phyloP scores from a whole-genome alignment of 2,329 filamentous ascomycete genomes.

The Aspergillus candidus region DNA sequence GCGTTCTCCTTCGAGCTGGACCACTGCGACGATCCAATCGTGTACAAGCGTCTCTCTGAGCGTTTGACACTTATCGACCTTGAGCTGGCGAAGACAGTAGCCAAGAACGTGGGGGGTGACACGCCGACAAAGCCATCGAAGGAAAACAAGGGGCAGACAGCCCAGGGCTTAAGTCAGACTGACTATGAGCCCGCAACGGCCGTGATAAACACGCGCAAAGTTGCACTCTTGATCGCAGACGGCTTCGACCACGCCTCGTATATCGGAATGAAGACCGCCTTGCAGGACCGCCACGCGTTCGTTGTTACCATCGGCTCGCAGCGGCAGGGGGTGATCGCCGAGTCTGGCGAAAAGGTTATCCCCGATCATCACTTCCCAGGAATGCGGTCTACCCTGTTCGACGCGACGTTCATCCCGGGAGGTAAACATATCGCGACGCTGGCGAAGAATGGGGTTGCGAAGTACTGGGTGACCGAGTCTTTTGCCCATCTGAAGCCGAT shows the following conservation, averaged over 20 bases:
- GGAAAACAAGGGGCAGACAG: constrained; percentile 61
- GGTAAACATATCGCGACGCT: constrained; percentile 59
- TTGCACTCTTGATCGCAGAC: constrained; percentile 72
- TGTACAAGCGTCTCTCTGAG: constrained; percentile 65
- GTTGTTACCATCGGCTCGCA: constrained; percentile 67
- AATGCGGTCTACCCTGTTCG: constrained; percentile 71
- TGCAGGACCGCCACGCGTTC: constrained; percentile 58
- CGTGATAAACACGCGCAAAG: constrained; percentile 63
- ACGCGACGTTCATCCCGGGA: constrained; percentile 70
- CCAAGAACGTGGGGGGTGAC: constrained; percentile 64
- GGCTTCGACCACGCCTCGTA: constrained; percentile 66
- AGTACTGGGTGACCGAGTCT: constrained; percentile 73
- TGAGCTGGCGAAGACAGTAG: constrained; percentile 61
- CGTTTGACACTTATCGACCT: constrained; percentile 67
- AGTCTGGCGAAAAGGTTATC: constrained; percentile 52
- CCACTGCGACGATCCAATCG: constrained; percentile 66
- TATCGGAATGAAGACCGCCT: constrained; percentile 56
- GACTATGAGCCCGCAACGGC: constrained; percentile 59
- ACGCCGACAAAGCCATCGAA: constrained; percentile 49
- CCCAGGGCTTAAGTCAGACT: constrained; percentile 57
- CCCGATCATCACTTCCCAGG: constrained; percentile 77
- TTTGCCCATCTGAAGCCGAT: constrained; percentile 78
- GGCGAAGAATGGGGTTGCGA: constrained; percentile 62
- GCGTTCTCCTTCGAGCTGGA: constrained; percentile 36
- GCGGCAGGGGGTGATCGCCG: constrained; percentile 59